Evolutionary conservation across 257 asterid genomes (phyloP), one percentile per base, ranked within the genome.

Genomic region (Scutellaria baicalensis): DNA sequence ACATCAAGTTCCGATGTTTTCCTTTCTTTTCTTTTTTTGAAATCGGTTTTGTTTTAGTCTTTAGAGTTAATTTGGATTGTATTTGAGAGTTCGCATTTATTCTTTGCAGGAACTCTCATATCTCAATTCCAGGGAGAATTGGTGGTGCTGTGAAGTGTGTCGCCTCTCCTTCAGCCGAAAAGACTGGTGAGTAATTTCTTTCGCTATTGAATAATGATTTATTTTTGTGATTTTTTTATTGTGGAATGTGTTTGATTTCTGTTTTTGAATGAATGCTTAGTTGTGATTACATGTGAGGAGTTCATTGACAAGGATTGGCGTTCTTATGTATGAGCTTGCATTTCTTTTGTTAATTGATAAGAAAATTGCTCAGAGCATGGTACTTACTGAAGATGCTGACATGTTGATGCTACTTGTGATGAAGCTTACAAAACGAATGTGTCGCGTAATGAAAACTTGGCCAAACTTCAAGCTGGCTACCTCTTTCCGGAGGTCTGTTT

Each of bases 381-480:
- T 10, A 52, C 38, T 59, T 16, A 0, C 44, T 33, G 47, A 61
- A 42, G 43, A 36, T 16, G 55, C 81, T 82, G 66, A 79, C 48
- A 54, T 10, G 18, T 68, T 45, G 52, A 52, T 81, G 27, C 49
- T 69, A 55, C 57, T 23, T 83, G 61, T 55, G 55, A 23, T 89
- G 82, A 72, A 93, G 99, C 88, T 80, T 81, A 82, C 85, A 88
- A 59, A 71, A 94, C 97, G 8, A 73, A 81, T 70, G 99, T 94
- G 50, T 80, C 93, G 6, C 93, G 99, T 60, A 94, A 91, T 68
- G 93, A 83, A 62, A 94, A 94, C 83, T 48, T 91, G 77, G 90
- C 88, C 20, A 94, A 91, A 59, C 97, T 94, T 71, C 97, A 94
- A 84, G 97, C 99, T 76, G 99, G 99, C 67, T 94, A 91, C 71